These are phyloP conservation scores for Boletus reticulatus DNA, from an alignment of 768 basidiomycete genomes.

Conservation along the genomic window DNA sequence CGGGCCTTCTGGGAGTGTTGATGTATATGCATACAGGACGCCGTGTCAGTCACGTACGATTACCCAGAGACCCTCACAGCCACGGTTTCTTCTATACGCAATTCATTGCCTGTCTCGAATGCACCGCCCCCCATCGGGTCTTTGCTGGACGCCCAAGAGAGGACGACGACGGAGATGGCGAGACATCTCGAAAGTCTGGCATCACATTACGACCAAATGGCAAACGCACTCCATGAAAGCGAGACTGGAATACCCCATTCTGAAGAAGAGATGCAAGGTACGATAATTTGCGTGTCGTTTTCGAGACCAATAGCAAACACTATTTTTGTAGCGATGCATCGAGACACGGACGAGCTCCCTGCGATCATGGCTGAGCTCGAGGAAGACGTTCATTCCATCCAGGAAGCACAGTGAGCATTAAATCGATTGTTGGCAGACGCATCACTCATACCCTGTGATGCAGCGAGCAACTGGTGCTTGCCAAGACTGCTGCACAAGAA, in stretches of 20 bases:
- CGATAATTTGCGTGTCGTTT: background rate
- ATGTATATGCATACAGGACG: conserved; percentile 41
- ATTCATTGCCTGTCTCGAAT: conserved; percentile 44
- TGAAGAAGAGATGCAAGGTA: conserved; percentile 71
- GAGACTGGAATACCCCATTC: conserved; percentile 66
- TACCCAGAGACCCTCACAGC: conserved; percentile 62
- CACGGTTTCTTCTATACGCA: conserved; percentile 55
- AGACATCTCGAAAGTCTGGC: conserved; percentile 66
- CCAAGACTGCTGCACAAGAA: conserved; percentile 42
- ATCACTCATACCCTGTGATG: conserved; percentile 4
- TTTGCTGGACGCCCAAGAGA: conserved; percentile 48
- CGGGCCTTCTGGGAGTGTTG: background rate
- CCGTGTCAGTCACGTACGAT: conserved; percentile 59
- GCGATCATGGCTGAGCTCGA: conserved; percentile 73
- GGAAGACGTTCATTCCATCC: conserved; percentile 50
- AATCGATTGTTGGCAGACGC: background rate
- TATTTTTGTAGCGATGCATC: conserved; percentile 60
- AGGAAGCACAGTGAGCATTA: conserved; percentile 52
- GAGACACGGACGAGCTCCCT: conserved; percentile 77
- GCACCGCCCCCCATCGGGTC: conserved; percentile 44
- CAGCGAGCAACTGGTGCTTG: conserved; percentile 51
- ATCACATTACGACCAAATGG: conserved; percentile 78
- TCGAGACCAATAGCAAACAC: background rate
- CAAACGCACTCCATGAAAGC: conserved; percentile 57
- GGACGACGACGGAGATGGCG: conserved; percentile 65